Percentiles rank a stretch among this genome's conserved stretches.
Evolutionary conservation across 2,329 filamentous ascomycete genomes (phyloP).

Genomic region (Trichoderma harzianum): DNA sequence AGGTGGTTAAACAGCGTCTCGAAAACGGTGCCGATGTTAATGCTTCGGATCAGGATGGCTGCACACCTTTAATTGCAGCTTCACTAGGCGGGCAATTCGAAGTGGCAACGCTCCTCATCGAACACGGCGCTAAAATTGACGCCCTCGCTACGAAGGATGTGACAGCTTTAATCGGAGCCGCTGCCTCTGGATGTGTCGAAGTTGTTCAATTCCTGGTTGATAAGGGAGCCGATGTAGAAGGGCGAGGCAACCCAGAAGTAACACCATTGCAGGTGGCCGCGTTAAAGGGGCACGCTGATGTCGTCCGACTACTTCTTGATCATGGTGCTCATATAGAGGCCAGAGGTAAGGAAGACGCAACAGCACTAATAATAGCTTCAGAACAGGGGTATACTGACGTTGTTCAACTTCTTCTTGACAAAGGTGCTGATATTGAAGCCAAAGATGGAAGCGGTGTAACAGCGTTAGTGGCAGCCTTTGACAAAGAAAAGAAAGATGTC

Average conservation of each 20-base stretch:
- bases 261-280: not conserved
- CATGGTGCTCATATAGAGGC: not conserved
- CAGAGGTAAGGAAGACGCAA: not conserved
- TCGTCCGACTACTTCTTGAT: not conserved
- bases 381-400: not conserved
- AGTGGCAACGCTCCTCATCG: not conserved
- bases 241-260: not conserved
- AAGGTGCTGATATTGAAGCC: not conserved
- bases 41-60: not conserved
- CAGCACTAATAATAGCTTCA: not conserved
- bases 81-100: not conserved
- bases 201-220: not conserved
- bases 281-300: not conserved
- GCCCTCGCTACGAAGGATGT: too few relatives aligned
- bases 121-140: not conserved
- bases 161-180: not conserved
- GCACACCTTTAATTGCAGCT: not conserved
- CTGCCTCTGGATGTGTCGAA: not conserved
- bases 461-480: not conserved
- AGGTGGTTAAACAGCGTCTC: constrained; percentile 15
- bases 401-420: not conserved
- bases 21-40: not conserved
- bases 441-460: not conserved
- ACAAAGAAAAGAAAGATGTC: not conserved
- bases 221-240: not conserved